Evolutionary conservation across 805 yeast genomes (phyloP).

Genomic region (Ogataea pignaliae): DNA sequence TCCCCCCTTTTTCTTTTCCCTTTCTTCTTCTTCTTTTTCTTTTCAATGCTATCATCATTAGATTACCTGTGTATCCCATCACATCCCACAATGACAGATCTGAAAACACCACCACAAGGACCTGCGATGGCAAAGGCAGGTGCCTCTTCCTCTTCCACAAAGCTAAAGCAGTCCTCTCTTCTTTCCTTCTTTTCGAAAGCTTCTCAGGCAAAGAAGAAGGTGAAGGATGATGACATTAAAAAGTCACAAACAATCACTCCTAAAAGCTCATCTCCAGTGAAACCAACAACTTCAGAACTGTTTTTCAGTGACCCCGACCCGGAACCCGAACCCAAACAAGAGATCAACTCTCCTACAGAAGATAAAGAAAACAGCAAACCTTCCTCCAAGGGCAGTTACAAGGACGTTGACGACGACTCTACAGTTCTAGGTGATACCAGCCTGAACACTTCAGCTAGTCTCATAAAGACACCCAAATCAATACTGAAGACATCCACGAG

Average conservation of each 20-base stretch:
- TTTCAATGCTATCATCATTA: neutral
- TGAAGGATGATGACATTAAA: neutral
- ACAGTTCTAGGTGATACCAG: neutral
- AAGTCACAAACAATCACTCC: slow-evolving; percentile 18
- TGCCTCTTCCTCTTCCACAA: slow-evolving; percentile 3
- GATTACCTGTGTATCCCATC: too few relatives aligned
- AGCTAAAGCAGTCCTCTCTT: slow-evolving; percentile 21
- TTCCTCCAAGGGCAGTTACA: neutral
- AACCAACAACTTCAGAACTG: too few relatives aligned
- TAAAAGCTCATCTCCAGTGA: slow-evolving; percentile 16
- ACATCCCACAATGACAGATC: slow-evolving; percentile 1
- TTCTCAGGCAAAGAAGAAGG: slow-evolving; percentile 5
- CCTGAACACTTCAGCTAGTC: neutral
- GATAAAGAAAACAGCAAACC: slow-evolving; percentile 10
- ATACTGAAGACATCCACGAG: neutral
- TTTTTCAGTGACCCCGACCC: too few relatives aligned
- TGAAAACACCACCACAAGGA: slow-evolving; percentile 2
- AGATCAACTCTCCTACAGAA: too few relatives aligned
- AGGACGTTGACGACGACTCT: too few relatives aligned
- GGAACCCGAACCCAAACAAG: too few relatives aligned
- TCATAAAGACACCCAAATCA: neutral
- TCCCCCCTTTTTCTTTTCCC: neutral
- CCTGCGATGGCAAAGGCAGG: neutral
- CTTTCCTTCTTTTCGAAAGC: slow-evolving; percentile 27
- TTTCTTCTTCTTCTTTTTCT: neutral